Base-by-base conservation (phyloP, 1,284 basidiomycete genomes). In the Fomes fomentarius region DNA sequence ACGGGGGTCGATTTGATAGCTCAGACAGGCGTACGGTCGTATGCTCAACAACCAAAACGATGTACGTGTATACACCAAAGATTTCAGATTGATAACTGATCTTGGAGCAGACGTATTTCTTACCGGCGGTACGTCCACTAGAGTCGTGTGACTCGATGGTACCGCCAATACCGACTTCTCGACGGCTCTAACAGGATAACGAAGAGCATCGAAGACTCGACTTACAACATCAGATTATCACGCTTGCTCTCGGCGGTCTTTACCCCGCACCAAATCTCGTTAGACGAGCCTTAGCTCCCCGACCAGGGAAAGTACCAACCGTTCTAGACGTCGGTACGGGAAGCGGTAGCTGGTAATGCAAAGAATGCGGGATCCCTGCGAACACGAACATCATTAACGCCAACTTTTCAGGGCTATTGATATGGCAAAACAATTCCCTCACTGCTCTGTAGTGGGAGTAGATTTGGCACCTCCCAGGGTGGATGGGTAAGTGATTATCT, bases 151-250 rank as follows among this genome's bases (percentile, higher is more conserved):
- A 40, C 24, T 26, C n/a, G 19, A 11, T 12, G 14, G 17, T 26
- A 21, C 37, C 10, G 25, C 47, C n/a, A 40, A 57, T 31, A 38
- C 11, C 5, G 34, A 40, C 30, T 44, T n/a, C 43, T 39, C 24
- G 14, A 15, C 10, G 38, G 37, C 38, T 28, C 24, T 15, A 21
- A 33, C 41, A 73, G 72, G 72, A 74, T 44, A 58, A 62, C 31
- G 67, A 69, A 56, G 72, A 74, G 52, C 72, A 72, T 49, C 60
- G 68, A 37, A 66, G 72, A 24, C 61, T 74, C 14, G 71, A 72
- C 54, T 54, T 72, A 19, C 72, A 74, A 45, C 71, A 73, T 54
- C 65, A 68, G 43, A 61, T 71, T 10, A 66, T 71, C 47, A 71
- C 66, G 0, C 58, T 70, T 6, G 66, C 58, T 21, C 62, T 72